Evolutionary conservation across 2,329 filamentous ascomycete species (phyloP).

Genomic region (Fusarium vanettenii): DNA sequence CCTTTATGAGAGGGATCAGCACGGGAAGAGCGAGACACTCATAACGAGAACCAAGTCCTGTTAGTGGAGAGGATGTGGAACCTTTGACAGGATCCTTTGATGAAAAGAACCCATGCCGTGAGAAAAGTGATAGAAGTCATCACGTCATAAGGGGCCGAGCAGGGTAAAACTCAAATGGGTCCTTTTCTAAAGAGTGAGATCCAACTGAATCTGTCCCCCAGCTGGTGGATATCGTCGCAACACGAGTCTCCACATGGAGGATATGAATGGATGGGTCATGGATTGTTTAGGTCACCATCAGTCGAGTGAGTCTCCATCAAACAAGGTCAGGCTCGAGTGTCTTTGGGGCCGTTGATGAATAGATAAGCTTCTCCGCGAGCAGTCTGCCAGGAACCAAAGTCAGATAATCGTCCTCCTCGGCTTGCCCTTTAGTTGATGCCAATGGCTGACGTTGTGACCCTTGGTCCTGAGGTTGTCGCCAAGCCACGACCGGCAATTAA

Average conservation of each 20-base stretch:
- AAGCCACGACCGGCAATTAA: constrained; percentile 1
- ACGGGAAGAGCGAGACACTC: not conserved
- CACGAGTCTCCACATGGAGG: constrained; percentile 23
- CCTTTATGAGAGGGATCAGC: constrained; percentile 22
- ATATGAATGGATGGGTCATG: constrained; percentile 6
- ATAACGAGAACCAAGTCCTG: not conserved
- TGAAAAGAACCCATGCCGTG: constrained; percentile 7
- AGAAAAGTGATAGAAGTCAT: constrained; percentile 9
- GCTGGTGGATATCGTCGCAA: constrained; percentile 31
- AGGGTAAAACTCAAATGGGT: constrained; percentile 11
- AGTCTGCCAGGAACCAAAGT: not conserved
- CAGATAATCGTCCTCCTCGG: not conserved
- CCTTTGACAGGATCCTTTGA: not conserved
- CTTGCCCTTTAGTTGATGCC: not conserved
- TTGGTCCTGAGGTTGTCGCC: not conserved
- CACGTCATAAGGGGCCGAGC: constrained; percentile 27
- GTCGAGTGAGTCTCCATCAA: constrained; percentile 25
- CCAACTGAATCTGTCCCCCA: constrained; percentile 8
- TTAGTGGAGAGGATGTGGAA: constrained; percentile 24
- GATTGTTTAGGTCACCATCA: not conserved
- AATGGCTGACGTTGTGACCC: not conserved
- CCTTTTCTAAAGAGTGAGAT: constrained; percentile 3
- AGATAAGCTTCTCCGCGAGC: constrained; percentile 27
- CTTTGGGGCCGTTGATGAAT: constrained; percentile 11
- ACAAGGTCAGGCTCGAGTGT: constrained; percentile 33